Evolutionary conservation across 2,329 filamentous ascomycete species (phyloP).

Genomic region (Ophiocordyceps robertsii): DNA sequence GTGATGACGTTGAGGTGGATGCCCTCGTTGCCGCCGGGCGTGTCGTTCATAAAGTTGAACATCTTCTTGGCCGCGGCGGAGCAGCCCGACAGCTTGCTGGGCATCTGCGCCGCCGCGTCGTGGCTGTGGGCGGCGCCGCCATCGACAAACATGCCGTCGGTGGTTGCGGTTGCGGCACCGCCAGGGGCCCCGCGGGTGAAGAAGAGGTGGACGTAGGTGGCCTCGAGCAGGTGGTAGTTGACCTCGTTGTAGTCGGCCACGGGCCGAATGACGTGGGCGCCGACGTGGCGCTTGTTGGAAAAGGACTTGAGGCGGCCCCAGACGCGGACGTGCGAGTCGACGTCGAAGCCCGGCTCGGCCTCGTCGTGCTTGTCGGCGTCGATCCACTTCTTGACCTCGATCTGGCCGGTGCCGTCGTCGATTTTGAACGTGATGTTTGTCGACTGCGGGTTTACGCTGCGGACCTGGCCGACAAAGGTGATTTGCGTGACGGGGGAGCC

Average conservation of each 20-base stretch:
- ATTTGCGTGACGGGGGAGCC: conserved; percentile 54
- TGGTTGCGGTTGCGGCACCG: conserved; percentile 22
- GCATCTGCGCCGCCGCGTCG: conserved; percentile 22
- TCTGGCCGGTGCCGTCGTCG: conserved; percentile 85
- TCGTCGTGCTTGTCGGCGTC: conserved; percentile 46
- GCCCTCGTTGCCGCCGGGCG: conserved; percentile 66
- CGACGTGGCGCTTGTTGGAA: conserved; percentile 70
- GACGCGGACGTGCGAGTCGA: conserved; percentile 72
- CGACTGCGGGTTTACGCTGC: conserved; percentile 69
- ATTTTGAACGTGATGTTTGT: conserved; percentile 89
- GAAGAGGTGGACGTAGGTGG: conserved; percentile 75
- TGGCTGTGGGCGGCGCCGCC: conserved; percentile 29
- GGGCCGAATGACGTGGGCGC: conserved; percentile 67
- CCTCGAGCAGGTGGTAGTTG: conserved; percentile 82
- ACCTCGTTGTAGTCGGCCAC: conserved; percentile 84
- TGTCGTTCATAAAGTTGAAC: conserved; percentile 53
- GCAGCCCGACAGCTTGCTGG: conserved; percentile 31
- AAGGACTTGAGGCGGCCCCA: conserved; percentile 77
- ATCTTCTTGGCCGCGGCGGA: conserved; percentile 52
- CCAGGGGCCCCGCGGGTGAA: conserved; percentile 57
- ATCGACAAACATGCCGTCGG: conserved; percentile 44
- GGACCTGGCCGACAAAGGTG: conserved; percentile 83
- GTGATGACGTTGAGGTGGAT: conserved; percentile 70
- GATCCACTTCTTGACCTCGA: conserved; percentile 85
- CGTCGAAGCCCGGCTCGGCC: conserved; percentile 40